phyloP scores from a whole-genome alignment of 2,329 filamentous ascomycete genomes.

The Diaporthe helianthi region DNA sequence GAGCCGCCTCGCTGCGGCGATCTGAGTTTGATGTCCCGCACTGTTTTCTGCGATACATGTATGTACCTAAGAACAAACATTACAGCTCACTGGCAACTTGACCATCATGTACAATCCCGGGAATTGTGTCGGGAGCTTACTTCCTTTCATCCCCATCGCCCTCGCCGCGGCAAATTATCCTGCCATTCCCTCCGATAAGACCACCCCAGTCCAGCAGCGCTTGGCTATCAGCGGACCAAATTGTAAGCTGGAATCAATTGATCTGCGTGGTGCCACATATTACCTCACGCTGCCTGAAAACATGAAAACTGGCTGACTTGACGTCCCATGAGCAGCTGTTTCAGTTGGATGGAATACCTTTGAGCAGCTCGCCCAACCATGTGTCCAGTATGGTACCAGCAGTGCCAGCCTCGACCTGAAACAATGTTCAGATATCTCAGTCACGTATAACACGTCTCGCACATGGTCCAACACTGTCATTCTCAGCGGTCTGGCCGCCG shows the following conservation, averaged over 20 bases:
- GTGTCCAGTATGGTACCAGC: conserved; percentile 33
- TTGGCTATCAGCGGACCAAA: conserved; percentile 33
- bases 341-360: conserved; percentile 35
- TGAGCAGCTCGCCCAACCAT: conserved; percentile 25
- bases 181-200: conserved; percentile 30
- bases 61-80: neutral
- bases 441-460: conserved; percentile 33
- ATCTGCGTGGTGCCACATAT: neutral
- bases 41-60: neutral
- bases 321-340: conserved; percentile 51
- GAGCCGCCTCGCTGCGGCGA: neutral
- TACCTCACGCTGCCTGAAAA: conserved; percentile 42
- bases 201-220: conserved; percentile 32
- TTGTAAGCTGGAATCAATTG: conserved; percentile 25
- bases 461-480: conserved; percentile 35
- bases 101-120: conserved; percentile 23
- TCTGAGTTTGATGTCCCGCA: too few relatives aligned
- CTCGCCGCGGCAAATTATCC: conserved; percentile 28
- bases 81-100: too few relatives aligned
- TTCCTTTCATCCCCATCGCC: conserved; percentile 5
- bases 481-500: conserved; percentile 49
- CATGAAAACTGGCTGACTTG: conserved; percentile 46
- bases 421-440: conserved; percentile 30
- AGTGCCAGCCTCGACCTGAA: neutral
- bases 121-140: neutral